phyloP scores from a whole-genome alignment of 1,139 yeast genomes.

The Candida sojae region DNA sequence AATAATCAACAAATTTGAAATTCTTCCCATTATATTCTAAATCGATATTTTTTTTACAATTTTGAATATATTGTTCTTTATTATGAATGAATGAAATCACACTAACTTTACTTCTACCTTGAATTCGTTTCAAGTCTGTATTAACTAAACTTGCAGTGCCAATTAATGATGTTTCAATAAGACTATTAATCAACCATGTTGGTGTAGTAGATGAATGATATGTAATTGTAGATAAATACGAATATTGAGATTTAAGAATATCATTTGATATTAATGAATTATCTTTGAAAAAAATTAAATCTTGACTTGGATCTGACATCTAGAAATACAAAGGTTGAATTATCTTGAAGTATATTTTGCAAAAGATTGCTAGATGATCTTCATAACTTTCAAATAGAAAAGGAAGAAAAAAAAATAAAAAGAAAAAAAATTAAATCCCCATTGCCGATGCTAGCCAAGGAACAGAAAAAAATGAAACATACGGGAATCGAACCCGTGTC shows the following conservation, averaged over 20 bases:
- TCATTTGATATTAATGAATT: constrained; percentile 44
- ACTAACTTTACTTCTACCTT: constrained; percentile 31
- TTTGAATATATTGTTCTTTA: constrained; percentile 34
- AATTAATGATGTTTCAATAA: constrained; percentile 44
- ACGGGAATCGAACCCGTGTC: constrained; percentile 85
- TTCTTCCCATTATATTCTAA: constrained; percentile 28
- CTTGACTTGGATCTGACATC: constrained; percentile 51
- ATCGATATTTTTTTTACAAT: constrained; percentile 47
- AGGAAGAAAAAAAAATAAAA: too few species aligned
- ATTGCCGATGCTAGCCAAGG: too few species aligned
- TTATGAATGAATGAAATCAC: constrained; percentile 47
- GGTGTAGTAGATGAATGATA: constrained; percentile 66
- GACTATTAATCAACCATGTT: constrained; percentile 59
- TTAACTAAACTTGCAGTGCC: constrained; percentile 41
- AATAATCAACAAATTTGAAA: constrained; percentile 48
- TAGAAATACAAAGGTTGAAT: neutral
- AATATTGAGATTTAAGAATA: constrained; percentile 20
- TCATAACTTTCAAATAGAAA: too few species aligned
- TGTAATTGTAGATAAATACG: constrained; percentile 48
- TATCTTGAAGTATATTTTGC: too few species aligned
- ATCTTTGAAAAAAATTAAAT: constrained; percentile 56
- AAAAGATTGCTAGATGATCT: too few species aligned
- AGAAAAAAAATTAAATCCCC: too few species aligned
- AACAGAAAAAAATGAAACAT: constrained; percentile 29
- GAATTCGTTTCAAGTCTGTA: constrained; percentile 28